Evolutionary conservation across 768 basidiomycete species (phyloP), one percentile per base, ranked within the genome.

Genomic region (Rossbeevera mucosa): DNA sequence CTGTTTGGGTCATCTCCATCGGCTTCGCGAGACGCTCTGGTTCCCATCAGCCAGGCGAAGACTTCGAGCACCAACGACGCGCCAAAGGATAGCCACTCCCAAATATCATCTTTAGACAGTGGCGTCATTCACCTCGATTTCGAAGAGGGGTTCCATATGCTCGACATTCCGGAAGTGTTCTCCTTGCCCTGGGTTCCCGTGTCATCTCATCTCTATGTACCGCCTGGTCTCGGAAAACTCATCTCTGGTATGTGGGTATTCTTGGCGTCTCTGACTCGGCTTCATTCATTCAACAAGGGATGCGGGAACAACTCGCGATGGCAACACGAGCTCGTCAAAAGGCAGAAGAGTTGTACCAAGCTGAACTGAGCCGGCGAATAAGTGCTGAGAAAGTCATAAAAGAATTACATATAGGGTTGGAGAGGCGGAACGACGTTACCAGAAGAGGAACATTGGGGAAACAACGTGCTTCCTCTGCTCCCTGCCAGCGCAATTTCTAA

Each of bases 151-250:
- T 74, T 74, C 47, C 55, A 67, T 31, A 62, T 74, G 63, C 57
- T 74, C 14, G 72, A 67, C 25, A 25, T 68, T 22, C 62, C 64
- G 2, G 73, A 74, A 14, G 54, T 68, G 38, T 61, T 67, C 20
- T 50, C 62, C 14, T 51, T 66, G 16, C 72, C 73, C 5, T 71
- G 72, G 72, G 62, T 66, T n/a, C 57, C 68, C 6, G 54, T 63
- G 44, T 28, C 53, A 22, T 56, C 61, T 14, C 51, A 59, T 30
- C 44, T 73, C 9, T 74, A 71, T 46, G 67, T 74, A 12, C 73
- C 73, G 0, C 69, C 71, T 3, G 57, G 64, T 12, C 57, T 74
- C 14, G 65, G 64, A 33, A 65, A 65, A 46, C 68, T 74, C 28
- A 58, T 74, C 40, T 64, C 68, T 31, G 64, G 72, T 74, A 57